Evolutionary conservation across 768 basidiomycete genomes (phyloP).

Genomic region (Favolaschia claudopus): DNA sequence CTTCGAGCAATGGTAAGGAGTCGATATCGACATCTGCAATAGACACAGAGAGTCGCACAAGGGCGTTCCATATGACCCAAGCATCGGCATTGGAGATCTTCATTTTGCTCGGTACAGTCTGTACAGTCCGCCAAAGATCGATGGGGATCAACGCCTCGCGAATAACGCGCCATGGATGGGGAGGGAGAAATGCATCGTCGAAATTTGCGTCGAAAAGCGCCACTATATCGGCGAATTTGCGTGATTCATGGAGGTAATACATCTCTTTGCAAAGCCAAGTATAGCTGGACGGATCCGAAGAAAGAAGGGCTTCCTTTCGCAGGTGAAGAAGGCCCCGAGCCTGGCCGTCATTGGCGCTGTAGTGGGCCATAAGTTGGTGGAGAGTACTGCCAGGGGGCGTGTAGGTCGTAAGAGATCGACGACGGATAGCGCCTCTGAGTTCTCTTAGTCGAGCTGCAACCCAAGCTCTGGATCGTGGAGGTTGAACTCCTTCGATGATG

Average conservation of each 20-base stretch:
- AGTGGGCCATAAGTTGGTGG: slow-evolving; percentile 20
- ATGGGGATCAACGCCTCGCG: neutral
- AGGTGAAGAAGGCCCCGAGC: slow-evolving; percentile 3
- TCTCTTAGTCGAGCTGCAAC: slow-evolving; percentile 9
- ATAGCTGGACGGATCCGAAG: slow-evolving; percentile 14
- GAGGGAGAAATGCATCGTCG: slow-evolving; percentile 1
- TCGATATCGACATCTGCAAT: no score
- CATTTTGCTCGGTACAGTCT: slow-evolving; percentile 10
- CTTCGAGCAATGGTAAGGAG: slow-evolving; percentile 1
- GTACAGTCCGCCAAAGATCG: neutral
- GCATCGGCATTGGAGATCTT: slow-evolving; percentile 10
- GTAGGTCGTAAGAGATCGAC: neutral
- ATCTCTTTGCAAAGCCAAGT: slow-evolving; percentile 25
- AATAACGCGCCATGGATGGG: neutral
- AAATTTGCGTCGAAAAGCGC: slow-evolving; percentile 23
- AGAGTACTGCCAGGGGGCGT: slow-evolving; percentile 2
- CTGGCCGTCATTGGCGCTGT: slow-evolving; percentile 7
- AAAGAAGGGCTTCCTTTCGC: slow-evolving; percentile 12
- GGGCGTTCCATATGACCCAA: slow-evolving; percentile 26
- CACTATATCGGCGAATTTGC: slow-evolving; percentile 11
- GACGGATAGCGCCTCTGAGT: slow-evolving; percentile 1
- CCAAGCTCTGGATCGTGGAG: neutral
- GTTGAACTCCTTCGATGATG: neutral
- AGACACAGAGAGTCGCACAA: slow-evolving; percentile 18
- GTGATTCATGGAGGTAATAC: slow-evolving; percentile 16